Evolutionary conservation across 148 eudicot species (phyloP).

Genomic region (Cornus florida): DNA sequence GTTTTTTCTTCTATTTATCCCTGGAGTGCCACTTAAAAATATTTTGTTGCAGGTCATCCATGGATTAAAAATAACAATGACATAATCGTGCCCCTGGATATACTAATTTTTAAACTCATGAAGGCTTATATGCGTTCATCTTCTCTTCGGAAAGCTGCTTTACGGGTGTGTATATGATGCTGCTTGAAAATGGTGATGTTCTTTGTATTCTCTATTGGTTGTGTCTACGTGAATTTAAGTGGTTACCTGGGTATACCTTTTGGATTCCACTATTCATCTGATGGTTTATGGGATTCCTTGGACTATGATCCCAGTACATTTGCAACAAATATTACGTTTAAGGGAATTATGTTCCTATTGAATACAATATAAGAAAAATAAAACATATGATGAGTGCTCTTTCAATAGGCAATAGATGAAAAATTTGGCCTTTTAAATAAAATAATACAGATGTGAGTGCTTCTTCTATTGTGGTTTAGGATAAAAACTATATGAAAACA

Average conservation of each 20-base stretch:
- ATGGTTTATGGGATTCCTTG: no score
- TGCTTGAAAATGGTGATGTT: background rate
- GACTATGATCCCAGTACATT: no score
- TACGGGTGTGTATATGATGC: conserved; percentile 44
- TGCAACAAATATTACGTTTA: no score
- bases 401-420: background rate
- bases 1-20: background rate
- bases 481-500: background rate
- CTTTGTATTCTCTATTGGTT: background rate
- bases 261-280: background rate
- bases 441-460: background rate
- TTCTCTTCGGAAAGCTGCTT: conserved; percentile 79
- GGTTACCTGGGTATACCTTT: background rate
- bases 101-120: conserved; percentile 64
- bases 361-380: background rate
- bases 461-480: background rate
- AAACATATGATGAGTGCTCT: background rate
- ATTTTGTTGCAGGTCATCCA: conserved; percentile 70
- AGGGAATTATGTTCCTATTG: background rate
- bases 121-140: conserved; percentile 83
- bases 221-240: background rate
- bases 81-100: conserved; percentile 65
- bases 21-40: background rate
- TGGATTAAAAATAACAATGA: conserved; percentile 60
- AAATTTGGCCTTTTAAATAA: no score